Base-by-base conservation (phyloP, 2,329 filamentous ascomycete species). In the Hypoxylon sp. region DNA sequence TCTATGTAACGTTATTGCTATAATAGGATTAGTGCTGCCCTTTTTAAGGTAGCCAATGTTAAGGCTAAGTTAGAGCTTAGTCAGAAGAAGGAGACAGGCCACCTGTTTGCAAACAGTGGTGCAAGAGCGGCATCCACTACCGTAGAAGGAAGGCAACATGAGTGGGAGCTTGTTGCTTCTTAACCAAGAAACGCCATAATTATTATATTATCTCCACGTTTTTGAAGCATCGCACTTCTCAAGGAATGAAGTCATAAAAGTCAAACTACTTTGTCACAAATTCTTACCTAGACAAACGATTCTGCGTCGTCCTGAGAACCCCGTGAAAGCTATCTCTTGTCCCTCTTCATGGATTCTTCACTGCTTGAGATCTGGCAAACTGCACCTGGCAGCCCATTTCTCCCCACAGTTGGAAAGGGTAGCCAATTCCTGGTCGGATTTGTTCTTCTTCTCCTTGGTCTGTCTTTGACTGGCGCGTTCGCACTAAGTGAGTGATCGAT, bases 321-420 rank as follows among this genome's bases (percentile, higher is more conserved):
- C 46, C 10, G 53, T 35, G 35, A 33, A 3, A 48, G 19, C 55
- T 48, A 46, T 13, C 52, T 5, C 57, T 51, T 29, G 11, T 67
- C 59, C 55, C 72, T 72, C 77, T 86, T 85, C 84, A 92, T 93
- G 90, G 91, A 92, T 88, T 88, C 90, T 78, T 93, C 92, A 86
- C 85, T 97, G 82, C 90, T 91, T 83, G 90, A 96, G 81, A 88
- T 97, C 84, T 98, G 95, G 95, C 92, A 97, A 87, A 92, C 93
- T 87, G 93, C 94, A 84, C 89, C 92, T 82, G 89, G 90, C 87
- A 92, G 90, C 84, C 93, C 94, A 70, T 98, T 96, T 84, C 83
- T 90, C 75, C 94, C 95, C 69, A 80, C 89, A 64, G 83, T 98
- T 76, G 87, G 88, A 80, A 98, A 98, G 85, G 88, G 90, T 78